Evolutionary conservation across 2,329 filamentous ascomycete species (phyloP), one percentile per base, ranked within the genome.

Genomic region (Colletotrichum graminicola): DNA sequence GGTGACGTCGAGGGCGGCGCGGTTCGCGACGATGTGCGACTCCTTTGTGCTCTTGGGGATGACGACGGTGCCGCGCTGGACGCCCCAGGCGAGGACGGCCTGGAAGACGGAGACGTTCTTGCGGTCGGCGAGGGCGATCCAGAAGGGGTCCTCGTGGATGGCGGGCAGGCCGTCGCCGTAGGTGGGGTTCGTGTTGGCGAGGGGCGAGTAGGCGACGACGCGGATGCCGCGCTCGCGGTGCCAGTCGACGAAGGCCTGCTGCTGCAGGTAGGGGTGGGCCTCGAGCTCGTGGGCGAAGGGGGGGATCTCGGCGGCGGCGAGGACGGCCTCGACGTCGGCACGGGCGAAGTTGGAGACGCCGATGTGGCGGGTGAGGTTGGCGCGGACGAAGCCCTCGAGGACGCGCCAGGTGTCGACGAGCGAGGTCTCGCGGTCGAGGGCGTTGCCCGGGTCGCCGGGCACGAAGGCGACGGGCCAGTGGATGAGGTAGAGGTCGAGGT

Each of bases 191-290:
- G 78, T 77, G 67, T 79, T 80, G 3, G 79, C 79, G 0, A 80
- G 73, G 1, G 80, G 80, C 32, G 78, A 79, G 73, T 80, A 81
- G 8, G 80, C 78, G 1, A 80, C 73, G 1, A 81, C 76, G 43
- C 78, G 75, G 45, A 82, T 80, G 16, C 76, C 75, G n/a, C 78
- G 80, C 26, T 82, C 77, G 10, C 73, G 69, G 67, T 76, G 76
- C 59, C 73, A 78, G 43, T 78, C 75, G 1, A 78, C 76, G 2
- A 77, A 78, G 0, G 65, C 56, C 29, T 78, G 76, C 47, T 78
- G 76, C 52, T 78, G 83, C n/a, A 86, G 86, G 82, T 90, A 90
- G 36, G 89, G 89, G 80, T 91, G 89, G 88, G 83, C 91, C 49
- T 71, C 71, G 63, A 80, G 75, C 63, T 78, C 74, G 71, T 78